These are phyloP conservation scores for Leccinum truebloodii DNA, from an alignment of 768 basidiomycete species.

Conservation along the genomic window DNA sequence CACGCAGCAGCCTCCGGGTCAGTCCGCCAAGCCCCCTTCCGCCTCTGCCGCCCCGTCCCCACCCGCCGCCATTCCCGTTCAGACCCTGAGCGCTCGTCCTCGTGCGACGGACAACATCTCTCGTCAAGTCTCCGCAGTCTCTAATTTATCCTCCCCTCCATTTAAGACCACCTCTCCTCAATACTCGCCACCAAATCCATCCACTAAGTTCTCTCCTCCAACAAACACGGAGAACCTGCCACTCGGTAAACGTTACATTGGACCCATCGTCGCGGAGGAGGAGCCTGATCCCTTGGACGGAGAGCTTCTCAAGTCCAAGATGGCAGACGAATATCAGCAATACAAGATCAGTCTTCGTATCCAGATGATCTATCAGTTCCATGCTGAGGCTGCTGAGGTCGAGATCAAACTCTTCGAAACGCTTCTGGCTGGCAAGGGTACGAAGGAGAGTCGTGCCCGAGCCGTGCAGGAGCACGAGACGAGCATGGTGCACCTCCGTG, in stretches of 20 bases:
- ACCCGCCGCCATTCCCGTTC: slow-evolving; percentile 4
- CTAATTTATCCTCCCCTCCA: slow-evolving; percentile 23
- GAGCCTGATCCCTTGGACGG: slow-evolving; percentile 30
- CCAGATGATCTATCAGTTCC: slow-evolving; percentile 37
- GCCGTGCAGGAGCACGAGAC: slow-evolving; percentile 35
- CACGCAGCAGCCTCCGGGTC: slow-evolving; percentile 19
- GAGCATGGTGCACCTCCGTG: slow-evolving; percentile 34
- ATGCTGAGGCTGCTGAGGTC: slow-evolving; percentile 30
- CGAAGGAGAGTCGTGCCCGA: slow-evolving; percentile 31
- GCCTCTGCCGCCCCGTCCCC: slow-evolving; percentile 10
- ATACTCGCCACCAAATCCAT: slow-evolving; percentile 25
- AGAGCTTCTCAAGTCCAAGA: slow-evolving; percentile 32
- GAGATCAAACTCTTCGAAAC: slow-evolving; percentile 33
- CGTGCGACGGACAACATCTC: slow-evolving; percentile 33
- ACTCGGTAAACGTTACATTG: slow-evolving; percentile 35
- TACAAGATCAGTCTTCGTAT: slow-evolving; percentile 35
- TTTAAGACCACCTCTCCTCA: slow-evolving; percentile 26
- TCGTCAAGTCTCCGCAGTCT: slow-evolving; percentile 31
- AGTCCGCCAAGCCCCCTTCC: slow-evolving; percentile 6
- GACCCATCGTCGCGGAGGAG: slow-evolving; percentile 32
- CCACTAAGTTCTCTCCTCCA: slow-evolving; percentile 30
- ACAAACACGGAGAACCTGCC: slow-evolving; percentile 19
- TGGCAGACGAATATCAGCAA: slow-evolving; percentile 34
- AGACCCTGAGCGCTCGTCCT: slow-evolving; percentile 21
- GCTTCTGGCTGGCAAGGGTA: slow-evolving; percentile 28